Base-by-base conservation (phyloP, 2,329 filamentous ascomycete species). In the Ophiobolus disseminans region DNA sequence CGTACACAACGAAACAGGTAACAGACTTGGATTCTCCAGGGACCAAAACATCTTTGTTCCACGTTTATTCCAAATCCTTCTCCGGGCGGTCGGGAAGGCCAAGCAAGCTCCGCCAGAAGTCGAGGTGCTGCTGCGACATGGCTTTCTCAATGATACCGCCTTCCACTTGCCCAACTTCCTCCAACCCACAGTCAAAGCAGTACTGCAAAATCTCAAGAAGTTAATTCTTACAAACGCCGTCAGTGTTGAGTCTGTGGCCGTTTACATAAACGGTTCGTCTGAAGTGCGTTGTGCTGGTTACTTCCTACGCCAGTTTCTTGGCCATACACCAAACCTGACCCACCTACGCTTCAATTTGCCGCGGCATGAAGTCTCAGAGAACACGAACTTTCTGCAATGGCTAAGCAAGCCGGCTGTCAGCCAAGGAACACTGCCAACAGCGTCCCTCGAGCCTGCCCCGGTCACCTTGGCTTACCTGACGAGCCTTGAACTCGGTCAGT, bases 341-440 rank as follows among this genome's bases (percentile, higher is more conserved):
- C 78, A 82, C 56, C 70, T 86, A 4, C 77, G 83, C 2, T 60
- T 86, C 34, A 86, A 85, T 56, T 79, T 81, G 22, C 50, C 55
- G 19, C 61, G 56, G 32, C 40, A 43, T 3, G 14, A 45, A 4
- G 45, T 58, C 3, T 45, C 63, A 2, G 54, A 63, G 0, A 57
- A 60, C 9, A 46, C 42, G 13, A 56, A 63, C 1, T 55, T 82
- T 9, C 46, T 82, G 2, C 21, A 57, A 17, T 64, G 62, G 58
- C 10, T 82, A 72, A 76, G 32, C 38, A 47, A 34, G 10, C 36
- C 57, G 5, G 32, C 30, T 2, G 30, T 48, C 14, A 2, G 37
- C 9, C 21, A 32, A 5, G 4, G 17, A 10, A 20, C 40, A 19
- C 23, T 21, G 6, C 16, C 8, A 4, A 20, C 6, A 1, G 38